These are phyloP conservation scores for Cercospora zeina DNA, from an alignment of 2,329 filamentous ascomycete genomes.

Conservation along the genomic window DNA sequence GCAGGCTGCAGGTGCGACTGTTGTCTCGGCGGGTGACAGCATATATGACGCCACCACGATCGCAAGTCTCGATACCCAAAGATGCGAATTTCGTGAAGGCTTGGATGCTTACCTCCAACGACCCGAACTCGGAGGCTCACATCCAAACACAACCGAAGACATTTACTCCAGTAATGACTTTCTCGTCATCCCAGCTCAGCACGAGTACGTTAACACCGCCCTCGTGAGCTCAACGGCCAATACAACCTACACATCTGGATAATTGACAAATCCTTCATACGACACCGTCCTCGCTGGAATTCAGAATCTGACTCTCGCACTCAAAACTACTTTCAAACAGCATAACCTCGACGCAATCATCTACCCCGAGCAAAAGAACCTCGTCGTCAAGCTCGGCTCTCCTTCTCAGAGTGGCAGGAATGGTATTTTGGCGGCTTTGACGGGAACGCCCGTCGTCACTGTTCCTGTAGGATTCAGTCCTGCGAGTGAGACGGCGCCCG, in stretches of 20 bases:
- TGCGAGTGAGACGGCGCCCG: conserved; percentile 51
- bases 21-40: conserved; percentile 53
- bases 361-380: conserved; percentile 65
- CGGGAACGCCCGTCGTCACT: conserved; percentile 55
- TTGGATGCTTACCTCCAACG: conserved; percentile 59
- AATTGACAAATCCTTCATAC: conserved; percentile 43
- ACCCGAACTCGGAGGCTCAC: conserved; percentile 45
- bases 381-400: conserved; percentile 60
- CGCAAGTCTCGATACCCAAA: conserved; percentile 57
- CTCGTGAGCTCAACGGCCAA: conserved; percentile 56
- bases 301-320: conserved; percentile 52
- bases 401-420: conserved; percentile 61
- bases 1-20: conserved; percentile 48
- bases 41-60: conserved; percentile 57
- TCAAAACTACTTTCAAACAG: conserved; percentile 53
- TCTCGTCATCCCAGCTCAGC: conserved; percentile 61
- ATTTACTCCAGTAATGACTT: conserved; percentile 56
- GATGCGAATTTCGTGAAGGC: conserved; percentile 59
- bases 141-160: conserved; percentile 51
- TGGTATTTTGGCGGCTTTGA: conserved; percentile 57
- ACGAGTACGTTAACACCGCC: conserved; percentile 55
- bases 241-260: conserved; percentile 11
- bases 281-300: conserved; percentile 51
- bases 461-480: conserved; percentile 58
- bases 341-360: conserved; percentile 59